Evolutionary conservation across 2,329 filamentous ascomycete genomes (phyloP).

Genomic region (Xylariomycetidae sp.): DNA sequence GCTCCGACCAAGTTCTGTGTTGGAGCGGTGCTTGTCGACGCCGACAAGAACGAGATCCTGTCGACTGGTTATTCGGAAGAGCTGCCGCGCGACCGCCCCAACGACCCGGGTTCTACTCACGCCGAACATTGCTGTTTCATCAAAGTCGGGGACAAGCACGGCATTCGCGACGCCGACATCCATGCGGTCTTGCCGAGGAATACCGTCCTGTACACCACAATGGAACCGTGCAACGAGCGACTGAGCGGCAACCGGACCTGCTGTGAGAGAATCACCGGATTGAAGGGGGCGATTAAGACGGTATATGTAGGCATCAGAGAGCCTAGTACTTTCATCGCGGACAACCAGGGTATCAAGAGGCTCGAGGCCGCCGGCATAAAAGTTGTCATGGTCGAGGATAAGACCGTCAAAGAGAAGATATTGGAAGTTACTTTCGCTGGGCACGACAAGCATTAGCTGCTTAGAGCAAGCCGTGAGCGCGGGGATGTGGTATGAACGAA

Average conservation of each 20-base stretch:
- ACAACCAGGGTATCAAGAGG: constrained; percentile 25
- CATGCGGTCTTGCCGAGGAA: constrained; percentile 32
- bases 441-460: too few species aligned
- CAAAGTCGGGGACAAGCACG: constrained; percentile 34
- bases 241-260: constrained; percentile 35
- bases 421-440: constrained; percentile 58
- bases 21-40: constrained; percentile 36
- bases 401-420: constrained; percentile 57
- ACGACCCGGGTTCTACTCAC: constrained; percentile 35
- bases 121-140: constrained; percentile 41
- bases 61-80: constrained; percentile 39
- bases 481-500: too few species aligned
- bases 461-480: too few species aligned
- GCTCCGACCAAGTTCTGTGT: constrained; percentile 36
- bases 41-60: constrained; percentile 30
- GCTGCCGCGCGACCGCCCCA: constrained; percentile 30
- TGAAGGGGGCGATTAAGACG: constrained; percentile 27
- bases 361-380: constrained; percentile 20
- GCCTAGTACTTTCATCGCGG: constrained; percentile 31
- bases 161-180: constrained; percentile 30
- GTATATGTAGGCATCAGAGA: constrained; percentile 36
- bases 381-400: constrained; percentile 27
- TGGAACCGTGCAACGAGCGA: constrained; percentile 40
- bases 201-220: constrained; percentile 39
- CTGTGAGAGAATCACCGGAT: constrained; percentile 29